A percentile compares a stretch with the other conserved stretches of the same genome.
phyloP scores from a whole-genome alignment of 306 rosid genomes.

The Vachellia pachyceras region DNA sequence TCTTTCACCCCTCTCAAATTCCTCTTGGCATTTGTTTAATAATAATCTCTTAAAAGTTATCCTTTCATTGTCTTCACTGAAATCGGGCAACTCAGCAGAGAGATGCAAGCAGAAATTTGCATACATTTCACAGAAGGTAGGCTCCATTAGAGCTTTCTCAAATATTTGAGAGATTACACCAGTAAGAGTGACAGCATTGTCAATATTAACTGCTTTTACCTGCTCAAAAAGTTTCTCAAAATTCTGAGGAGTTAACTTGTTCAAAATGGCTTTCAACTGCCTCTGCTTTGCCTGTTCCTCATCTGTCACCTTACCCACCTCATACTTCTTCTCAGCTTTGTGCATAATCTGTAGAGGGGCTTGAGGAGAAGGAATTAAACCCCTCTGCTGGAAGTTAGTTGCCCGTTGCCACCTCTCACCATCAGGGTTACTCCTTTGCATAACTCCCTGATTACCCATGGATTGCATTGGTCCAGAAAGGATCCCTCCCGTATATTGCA shows the following conservation, averaged over 20 bases:
- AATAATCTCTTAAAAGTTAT: conserved; percentile 86
- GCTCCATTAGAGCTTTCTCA: conserved; percentile 96
- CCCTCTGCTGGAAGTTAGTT: conserved; percentile 69
- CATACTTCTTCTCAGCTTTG: conserved; percentile 92
- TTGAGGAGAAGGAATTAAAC: conserved; percentile 83
- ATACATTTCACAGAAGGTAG: conserved; percentile 99
- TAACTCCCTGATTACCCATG: conserved; percentile 68
- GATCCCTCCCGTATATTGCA: conserved; percentile 57
- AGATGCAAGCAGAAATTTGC: conserved; percentile 86
- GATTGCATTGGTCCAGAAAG: conserved; percentile 82
- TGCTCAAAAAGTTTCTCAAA: conserved; percentile 90
- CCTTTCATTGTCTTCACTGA: conserved; percentile 79
- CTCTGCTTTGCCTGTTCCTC: conserved; percentile 89
- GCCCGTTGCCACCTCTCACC: conserved; percentile 88
- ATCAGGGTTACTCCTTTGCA: conserved; percentile 74
- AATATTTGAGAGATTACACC: conserved; percentile 97
- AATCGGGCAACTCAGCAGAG: conserved; percentile 77
- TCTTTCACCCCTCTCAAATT: conserved; percentile 92
- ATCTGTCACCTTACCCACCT: conserved; percentile 83
- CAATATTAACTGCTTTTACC: conserved; percentile 91
- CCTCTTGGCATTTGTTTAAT: conserved; percentile 95
- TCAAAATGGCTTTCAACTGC: conserved; percentile 83
- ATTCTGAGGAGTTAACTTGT: conserved; percentile 96
- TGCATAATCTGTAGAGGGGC: conserved; percentile 80
- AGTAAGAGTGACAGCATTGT: conserved; percentile 66